Evolutionary conservation across 139 green algal species (phyloP).

Genomic region (Pseudopediastrum boryanum): DNA sequence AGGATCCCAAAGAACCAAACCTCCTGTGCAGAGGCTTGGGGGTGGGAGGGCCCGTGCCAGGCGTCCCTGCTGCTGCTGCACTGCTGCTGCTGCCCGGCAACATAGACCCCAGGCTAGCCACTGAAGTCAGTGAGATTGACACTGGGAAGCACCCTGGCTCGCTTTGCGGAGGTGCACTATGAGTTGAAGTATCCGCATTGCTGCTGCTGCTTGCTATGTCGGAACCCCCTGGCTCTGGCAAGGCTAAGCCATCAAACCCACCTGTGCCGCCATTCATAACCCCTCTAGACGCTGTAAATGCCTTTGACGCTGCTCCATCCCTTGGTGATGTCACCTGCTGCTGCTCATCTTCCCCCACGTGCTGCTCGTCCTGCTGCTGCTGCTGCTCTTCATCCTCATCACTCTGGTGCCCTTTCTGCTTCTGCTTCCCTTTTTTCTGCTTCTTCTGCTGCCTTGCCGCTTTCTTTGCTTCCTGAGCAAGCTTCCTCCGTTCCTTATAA

Average conservation of each 20-base stretch:
- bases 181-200: too few species aligned
- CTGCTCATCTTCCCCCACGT: neutral
- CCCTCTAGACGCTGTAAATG: too few species aligned
- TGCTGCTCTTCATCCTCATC: neutral
- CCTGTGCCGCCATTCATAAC: too few species aligned
- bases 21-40: conserved; percentile 5
- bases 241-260: too few species aligned
- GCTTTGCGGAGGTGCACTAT: too few species aligned
- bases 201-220: too few species aligned
- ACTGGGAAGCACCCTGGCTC: too few species aligned
- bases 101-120: neutral
- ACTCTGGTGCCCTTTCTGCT: conserved; percentile 4
- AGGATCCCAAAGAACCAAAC: conserved; percentile 11
- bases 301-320: too few species aligned
- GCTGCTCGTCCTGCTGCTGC: neutral
- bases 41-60: neutral
- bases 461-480: conserved; percentile 22
- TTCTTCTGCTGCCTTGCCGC: conserved; percentile 29
- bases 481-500: conserved; percentile 22
- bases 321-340: too few species aligned
- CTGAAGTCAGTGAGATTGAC: too few species aligned
- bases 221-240: too few species aligned
- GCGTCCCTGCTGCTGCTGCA: neutral
- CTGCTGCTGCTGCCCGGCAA: neutral
- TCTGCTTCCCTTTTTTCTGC: conserved; percentile 17